These are phyloP conservation scores for Aleurites moluccanus DNA, from an alignment of 441 rosid genomes.

Conservation along the genomic window DNA sequence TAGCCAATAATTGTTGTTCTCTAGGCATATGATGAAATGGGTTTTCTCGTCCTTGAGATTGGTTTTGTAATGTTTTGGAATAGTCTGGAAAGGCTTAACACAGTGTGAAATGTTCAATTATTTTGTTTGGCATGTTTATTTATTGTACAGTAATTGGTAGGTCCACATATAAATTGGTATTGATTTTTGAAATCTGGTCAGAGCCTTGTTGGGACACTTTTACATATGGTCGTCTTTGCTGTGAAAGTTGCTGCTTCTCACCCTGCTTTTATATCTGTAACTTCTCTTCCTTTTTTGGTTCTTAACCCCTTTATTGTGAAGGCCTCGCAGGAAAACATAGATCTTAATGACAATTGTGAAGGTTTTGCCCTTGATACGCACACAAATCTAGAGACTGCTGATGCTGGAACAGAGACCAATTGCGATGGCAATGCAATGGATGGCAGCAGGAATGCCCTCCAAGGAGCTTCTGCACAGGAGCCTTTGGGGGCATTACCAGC, in stretches of 20 bases:
- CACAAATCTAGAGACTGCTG: slow-evolving; percentile 23
- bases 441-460: slow-evolving; percentile 11
- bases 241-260: neutral
- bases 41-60: neutral
- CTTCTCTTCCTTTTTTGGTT: neutral
- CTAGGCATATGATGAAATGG: neutral
- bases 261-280: no score
- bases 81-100: neutral
- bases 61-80: neutral
- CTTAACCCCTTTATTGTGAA: slow-evolving; percentile 16
- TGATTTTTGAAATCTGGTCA: neutral
- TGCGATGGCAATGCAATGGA: slow-evolving; percentile 14
- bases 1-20: neutral
- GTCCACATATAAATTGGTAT: neutral
- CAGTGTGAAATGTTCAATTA: neutral
- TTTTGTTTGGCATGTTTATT: slow-evolving; percentile 7
- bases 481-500: slow-evolving; percentile 18
- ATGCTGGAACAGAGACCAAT: slow-evolving; percentile 19
- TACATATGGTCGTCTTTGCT: neutral
- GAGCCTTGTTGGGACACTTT: neutral
- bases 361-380: slow-evolving; percentile 20
- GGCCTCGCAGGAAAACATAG: slow-evolving; percentile 38
- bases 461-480: slow-evolving; percentile 24
- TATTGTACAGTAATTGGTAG: neutral
- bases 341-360: slow-evolving; percentile 36